These are phyloP conservation scores for Xylariaceae sp. DNA, from an alignment of 2,329 filamentous ascomycete genomes.

Conservation along the genomic window DNA sequence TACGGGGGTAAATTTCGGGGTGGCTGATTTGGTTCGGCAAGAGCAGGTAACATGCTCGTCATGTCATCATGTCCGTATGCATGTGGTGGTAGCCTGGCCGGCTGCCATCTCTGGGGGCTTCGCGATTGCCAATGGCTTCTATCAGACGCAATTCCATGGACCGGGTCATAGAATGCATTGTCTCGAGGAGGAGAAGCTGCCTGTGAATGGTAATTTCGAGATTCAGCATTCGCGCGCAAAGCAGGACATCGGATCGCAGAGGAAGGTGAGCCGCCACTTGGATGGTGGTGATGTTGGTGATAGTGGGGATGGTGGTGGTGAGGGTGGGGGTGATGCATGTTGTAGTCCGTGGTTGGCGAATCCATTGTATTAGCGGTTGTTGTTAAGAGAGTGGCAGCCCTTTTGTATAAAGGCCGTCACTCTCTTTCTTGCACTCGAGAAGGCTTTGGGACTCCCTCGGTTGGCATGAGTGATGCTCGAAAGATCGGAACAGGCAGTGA, in stretches of 20 bases:
- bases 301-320: conserved; percentile 18
- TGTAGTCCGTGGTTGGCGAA: conserved; percentile 28
- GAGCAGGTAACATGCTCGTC: neutral
- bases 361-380: conserved; percentile 18
- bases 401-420: conserved; percentile 8
- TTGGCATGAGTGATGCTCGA: conserved; percentile 13
- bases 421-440: conserved; percentile 7
- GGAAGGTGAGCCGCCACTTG: conserved; percentile 15
- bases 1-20: conserved; percentile 1
- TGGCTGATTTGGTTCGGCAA: conserved; percentile 3
- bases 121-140: conserved; percentile 11
- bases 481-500: conserved; percentile 8
- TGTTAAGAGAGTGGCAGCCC: conserved; percentile 6
- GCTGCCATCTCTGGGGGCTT: conserved; percentile 11
- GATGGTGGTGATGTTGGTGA: conserved; percentile 9
- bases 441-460: neutral
- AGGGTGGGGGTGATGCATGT: conserved; percentile 23
- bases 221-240: conserved; percentile 23
- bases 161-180: conserved; percentile 23
- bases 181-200: conserved; percentile 15
- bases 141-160: conserved; percentile 10
- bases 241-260: conserved; percentile 27
- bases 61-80: neutral
- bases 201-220: conserved; percentile 21
- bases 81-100: conserved; percentile 6